Conservation (phyloP, 306 rosid genomes). For the Sesbania bispinosa region DNA sequence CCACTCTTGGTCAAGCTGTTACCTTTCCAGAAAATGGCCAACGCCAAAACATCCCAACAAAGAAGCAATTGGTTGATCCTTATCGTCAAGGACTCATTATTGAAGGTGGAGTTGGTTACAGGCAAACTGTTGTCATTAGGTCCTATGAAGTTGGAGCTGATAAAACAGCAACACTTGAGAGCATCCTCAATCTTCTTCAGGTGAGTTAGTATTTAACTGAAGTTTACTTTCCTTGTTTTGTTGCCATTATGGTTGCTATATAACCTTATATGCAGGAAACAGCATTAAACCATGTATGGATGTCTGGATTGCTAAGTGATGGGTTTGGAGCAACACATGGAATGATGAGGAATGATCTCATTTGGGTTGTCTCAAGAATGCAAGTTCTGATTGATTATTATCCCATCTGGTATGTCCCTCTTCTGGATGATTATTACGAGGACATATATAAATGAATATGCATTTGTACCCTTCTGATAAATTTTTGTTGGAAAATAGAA, state of each 20-base stretch:
- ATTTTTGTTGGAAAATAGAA: slow-evolving; percentile 7
- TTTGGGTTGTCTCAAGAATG: slow-evolving; percentile 97
- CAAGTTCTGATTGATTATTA: slow-evolving; percentile 74
- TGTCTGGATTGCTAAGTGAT: slow-evolving; percentile 85
- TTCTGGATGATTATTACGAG: not conserved
- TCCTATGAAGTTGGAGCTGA: slow-evolving; percentile 96
- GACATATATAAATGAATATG: not conserved
- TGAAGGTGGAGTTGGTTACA: slow-evolving; percentile 81
- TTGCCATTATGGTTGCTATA: not conserved
- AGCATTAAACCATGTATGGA: slow-evolving; percentile 92
- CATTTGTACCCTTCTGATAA: not conserved
- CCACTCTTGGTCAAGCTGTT: slow-evolving; percentile 19
- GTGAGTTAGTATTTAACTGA: slow-evolving; percentile 30
- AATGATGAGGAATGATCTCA: slow-evolving; percentile 79
- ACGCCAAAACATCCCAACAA: slow-evolving; percentile 76
- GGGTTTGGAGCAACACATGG: slow-evolving; percentile 98
- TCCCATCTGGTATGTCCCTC: slow-evolving; percentile 68
- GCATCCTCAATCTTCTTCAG: slow-evolving; percentile 86
- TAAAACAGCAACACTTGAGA: slow-evolving; percentile 85
- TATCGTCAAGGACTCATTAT: slow-evolving; percentile 69
- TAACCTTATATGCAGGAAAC: slow-evolving; percentile 58
- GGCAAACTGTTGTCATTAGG: slow-evolving; percentile 79
- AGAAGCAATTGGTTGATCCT: slow-evolving; percentile 74
- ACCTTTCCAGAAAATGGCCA: slow-evolving; percentile 39
- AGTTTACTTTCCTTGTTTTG: slow-evolving; percentile 1